Evolutionary conservation across 352 stramenopile genomes (phyloP), one percentile per base, ranked within the genome.

Genomic region (Phytophthora lateralis): DNA sequence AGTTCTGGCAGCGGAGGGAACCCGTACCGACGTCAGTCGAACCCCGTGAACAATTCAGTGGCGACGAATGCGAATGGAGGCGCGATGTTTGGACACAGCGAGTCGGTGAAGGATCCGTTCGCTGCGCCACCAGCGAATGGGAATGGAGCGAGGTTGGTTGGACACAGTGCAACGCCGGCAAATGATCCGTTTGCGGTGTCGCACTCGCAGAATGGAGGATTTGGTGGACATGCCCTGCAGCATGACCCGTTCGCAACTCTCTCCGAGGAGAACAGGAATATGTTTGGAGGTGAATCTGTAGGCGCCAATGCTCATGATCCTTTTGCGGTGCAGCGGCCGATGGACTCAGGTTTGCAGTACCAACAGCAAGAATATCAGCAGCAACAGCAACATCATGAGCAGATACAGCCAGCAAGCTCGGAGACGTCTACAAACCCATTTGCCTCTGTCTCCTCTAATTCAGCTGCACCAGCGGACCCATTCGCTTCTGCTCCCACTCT

Each of bases 1-100:
- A 48, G 42, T 27, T 24, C 20, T 8, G 39, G 48, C 15, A 56
- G n/a, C 50, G 42, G 35, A 11, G 41, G 42, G 14, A 75, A 75
- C 26, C 53, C 57, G 11, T 76, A 59, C 38, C 39, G 53, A 54
- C 52, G 54, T 9, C 48, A 63, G 39, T 46, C 61, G 10, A 59
- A 47, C 35, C 38, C 48, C 2, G 35, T 32, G 11, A 45, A 27
- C 21, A 43, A 49, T 9, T 37, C 17, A 32, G 45, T 58, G 45
- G 37, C 57, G 20, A 7, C 27, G 47, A 27, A 29, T 49, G 20
- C 7, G 4, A 42, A 34, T 32, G 55, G 45, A 20, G 7, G 34
- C 14, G 44, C 17, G 14, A 56, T 45, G 32, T 45, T 45, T 34
- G 34, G 32, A 18, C 11, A 34, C 3, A 44, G 10, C 17, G 20